These are phyloP conservation scores for Angophora floribunda DNA, from an alignment of 345 rosid species.

Conservation along the genomic window DNA sequence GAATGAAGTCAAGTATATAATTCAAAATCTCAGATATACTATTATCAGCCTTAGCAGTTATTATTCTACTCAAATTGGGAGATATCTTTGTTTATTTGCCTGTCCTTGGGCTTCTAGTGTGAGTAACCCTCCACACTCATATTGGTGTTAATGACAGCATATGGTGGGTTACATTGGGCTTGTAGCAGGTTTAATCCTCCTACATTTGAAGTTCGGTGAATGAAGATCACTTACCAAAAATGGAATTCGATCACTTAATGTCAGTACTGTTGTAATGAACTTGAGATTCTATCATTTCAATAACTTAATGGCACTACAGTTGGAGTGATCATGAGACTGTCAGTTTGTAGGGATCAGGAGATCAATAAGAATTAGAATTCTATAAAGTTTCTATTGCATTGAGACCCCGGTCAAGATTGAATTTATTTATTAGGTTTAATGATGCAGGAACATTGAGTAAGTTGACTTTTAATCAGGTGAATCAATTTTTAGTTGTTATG, in stretches of 20 bases:
- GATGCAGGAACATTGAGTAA: neutral
- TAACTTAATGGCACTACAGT: neutral
- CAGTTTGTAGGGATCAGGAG: neutral
- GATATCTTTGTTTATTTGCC: neutral
- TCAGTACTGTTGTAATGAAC: neutral
- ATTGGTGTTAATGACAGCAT: neutral
- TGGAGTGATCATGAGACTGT: neutral
- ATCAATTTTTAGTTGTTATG: neutral
- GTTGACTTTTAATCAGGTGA: neutral
- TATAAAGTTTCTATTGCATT: neutral
- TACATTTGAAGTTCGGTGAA: neutral
- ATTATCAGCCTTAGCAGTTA: neutral
- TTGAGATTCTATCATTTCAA: neutral
- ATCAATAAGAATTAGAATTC: neutral
- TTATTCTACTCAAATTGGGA: neutral
- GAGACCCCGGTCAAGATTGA: neutral
- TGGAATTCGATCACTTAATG: neutral
- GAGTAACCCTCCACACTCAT: neutral
- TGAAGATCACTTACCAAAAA: neutral
- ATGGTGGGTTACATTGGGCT: neutral
- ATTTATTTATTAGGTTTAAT: neutral
- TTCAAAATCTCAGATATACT: neutral
- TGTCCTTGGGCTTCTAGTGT: neutral
- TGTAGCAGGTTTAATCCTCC: neutral
- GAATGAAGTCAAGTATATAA: neutral